A percentile compares a stretch with the other conserved stretches of the same genome.
These are phyloP conservation scores for Takashimella koratensis DNA, from an alignment of 1,284 basidiomycete species.

Conservation along the genomic window DNA sequence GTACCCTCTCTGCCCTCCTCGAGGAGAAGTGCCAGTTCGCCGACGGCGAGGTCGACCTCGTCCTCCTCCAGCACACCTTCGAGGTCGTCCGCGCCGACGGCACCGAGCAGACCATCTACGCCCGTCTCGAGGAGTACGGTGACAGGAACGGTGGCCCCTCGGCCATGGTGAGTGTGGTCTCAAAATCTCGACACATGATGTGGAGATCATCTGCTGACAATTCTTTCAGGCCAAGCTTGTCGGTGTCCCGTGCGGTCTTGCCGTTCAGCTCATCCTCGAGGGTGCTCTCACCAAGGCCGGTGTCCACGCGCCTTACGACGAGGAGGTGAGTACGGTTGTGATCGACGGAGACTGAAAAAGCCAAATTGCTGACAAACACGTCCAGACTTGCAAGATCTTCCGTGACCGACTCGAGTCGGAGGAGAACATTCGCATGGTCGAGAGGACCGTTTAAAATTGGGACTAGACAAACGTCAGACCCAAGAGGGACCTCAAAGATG, in stretches of 20 bases:
- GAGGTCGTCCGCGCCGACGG: conserved; percentile 82
- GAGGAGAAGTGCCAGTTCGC: conserved; percentile 92
- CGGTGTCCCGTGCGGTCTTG: conserved; percentile 91
- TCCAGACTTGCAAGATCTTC: conserved; percentile 70
- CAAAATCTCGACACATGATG: no score
- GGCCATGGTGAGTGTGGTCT: conserved; percentile 70
- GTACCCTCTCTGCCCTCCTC: conserved; percentile 87
- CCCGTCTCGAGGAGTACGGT: conserved; percentile 90
- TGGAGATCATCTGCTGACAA: no score
- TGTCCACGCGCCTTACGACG: conserved; percentile 83
- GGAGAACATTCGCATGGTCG: conserved; percentile 77
- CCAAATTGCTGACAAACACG: conserved; percentile 11
- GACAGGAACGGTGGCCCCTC: conserved; percentile 71
- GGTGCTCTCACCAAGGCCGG: conserved; percentile 72
- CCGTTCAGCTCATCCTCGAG: conserved; percentile 70
- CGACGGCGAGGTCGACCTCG: conserved; percentile 86
- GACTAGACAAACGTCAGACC: no score
- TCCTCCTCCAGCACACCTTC: conserved; percentile 98
- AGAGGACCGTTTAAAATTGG: conserved; percentile 55
- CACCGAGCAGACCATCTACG: conserved; percentile 78
- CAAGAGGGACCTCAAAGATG: no score
- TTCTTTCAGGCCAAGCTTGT: conserved; percentile 66
- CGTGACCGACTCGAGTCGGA: conserved; percentile 66
- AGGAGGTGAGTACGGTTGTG: conserved; percentile 55
- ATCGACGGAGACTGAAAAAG: conserved; percentile 1